These are phyloP conservation scores for Dorcoceras hygrometricum DNA, from an alignment of 257 asterid species.

Conservation along the genomic window DNA sequence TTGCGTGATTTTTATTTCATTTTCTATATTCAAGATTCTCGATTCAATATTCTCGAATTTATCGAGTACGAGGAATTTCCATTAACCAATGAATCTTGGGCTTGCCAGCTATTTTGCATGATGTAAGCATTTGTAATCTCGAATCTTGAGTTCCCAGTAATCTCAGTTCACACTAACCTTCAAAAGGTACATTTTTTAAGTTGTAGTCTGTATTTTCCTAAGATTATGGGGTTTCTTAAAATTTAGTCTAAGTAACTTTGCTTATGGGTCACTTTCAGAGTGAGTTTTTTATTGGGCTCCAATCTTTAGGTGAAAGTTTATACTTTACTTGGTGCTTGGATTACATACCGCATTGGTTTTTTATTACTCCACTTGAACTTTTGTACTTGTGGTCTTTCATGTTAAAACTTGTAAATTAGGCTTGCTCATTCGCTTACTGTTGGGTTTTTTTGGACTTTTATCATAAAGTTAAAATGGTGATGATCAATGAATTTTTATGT, in stretches of 20 bases:
- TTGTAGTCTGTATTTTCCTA: background rate
- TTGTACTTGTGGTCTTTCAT: background rate
- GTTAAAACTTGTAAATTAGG: background rate
- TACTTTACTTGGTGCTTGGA: background rate
- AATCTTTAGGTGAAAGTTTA: background rate
- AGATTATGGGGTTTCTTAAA: background rate
- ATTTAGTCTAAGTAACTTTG: background rate
- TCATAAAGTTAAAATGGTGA: background rate
- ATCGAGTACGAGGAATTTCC: background rate
- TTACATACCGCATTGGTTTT: background rate
- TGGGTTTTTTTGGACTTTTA: background rate
- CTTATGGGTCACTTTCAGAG: background rate
- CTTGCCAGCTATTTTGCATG: background rate
- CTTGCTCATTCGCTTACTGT: background rate
- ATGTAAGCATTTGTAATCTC: background rate
- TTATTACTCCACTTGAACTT: background rate
- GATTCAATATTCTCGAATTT: constrained; percentile 7
- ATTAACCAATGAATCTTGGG: background rate
- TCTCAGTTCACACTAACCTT: background rate
- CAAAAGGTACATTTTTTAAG: background rate
- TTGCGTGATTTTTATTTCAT: background rate
- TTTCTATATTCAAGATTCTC: constrained; percentile 25
- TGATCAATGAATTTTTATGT: too few species aligned
- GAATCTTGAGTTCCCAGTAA: background rate
- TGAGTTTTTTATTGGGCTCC: background rate